These are phyloP conservation scores for Medicago ruthenica DNA, from an alignment of 306 rosid species.

Conservation along the genomic window DNA sequence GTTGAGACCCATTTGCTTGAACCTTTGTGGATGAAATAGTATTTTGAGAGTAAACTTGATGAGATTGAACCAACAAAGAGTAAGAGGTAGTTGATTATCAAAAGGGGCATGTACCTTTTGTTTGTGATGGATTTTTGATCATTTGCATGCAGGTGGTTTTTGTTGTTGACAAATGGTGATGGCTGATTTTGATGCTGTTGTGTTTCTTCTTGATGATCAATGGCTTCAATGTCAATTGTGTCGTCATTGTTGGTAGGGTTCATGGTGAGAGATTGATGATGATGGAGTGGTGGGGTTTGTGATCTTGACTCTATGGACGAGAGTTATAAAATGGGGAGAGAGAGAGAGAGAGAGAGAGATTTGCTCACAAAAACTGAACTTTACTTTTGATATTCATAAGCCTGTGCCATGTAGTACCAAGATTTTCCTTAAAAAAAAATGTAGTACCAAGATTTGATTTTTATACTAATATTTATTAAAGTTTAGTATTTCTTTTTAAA, in stretches of 20 bases:
- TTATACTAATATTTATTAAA: background rate
- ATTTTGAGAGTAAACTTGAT: constrained; percentile 64
- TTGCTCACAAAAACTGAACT: background rate
- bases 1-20: constrained; percentile 73
- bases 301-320: constrained; percentile 14
- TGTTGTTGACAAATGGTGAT: background rate
- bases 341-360: background rate
- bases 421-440: background rate
- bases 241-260: background rate
- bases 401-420: background rate
- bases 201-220: constrained; percentile 17
- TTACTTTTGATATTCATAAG: background rate
- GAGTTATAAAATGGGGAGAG: background rate
- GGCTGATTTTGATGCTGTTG: background rate
- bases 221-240: constrained; percentile 14
- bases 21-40: constrained; percentile 75
- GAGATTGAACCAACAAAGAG: constrained; percentile 73
- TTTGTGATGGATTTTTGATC: constrained; percentile 40
- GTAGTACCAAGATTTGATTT: background rate
- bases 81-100: constrained; percentile 51
- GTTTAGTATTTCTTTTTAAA: background rate
- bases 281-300: constrained; percentile 14
- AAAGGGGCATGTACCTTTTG: constrained; percentile 56
- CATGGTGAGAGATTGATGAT: constrained; percentile 17
- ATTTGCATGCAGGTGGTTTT: constrained; percentile 30